These are phyloP conservation scores for Themeda triandra DNA, from an alignment of 176 grass and related monocot genomes.

Conservation along the genomic window DNA sequence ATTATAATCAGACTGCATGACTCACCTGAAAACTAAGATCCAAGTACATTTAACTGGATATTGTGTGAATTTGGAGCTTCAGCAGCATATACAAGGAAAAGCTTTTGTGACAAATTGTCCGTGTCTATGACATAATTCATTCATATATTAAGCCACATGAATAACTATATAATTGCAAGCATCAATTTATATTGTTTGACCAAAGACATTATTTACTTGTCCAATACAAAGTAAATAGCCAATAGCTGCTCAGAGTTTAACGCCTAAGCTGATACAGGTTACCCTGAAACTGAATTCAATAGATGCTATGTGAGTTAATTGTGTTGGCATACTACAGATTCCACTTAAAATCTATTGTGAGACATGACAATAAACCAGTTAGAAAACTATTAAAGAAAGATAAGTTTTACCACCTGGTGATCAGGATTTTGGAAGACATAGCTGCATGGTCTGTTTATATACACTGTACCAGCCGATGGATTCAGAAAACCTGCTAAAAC, in stretches of 20 bases:
- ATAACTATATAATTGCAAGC: conserved; percentile 12
- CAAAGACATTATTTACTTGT: conserved; percentile 43
- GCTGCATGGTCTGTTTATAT: conserved; percentile 67
- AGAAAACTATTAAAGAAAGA: too few relatives aligned
- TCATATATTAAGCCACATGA: too few relatives aligned
- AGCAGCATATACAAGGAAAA: too few relatives aligned
- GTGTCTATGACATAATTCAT: too few relatives aligned
- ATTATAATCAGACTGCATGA: too few relatives aligned
- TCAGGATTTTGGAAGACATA: conserved; percentile 99
- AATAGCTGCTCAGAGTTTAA: conserved; percentile 45
- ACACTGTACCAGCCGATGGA: conserved; percentile 51
- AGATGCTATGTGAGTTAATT: background rate
- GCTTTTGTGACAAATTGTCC: too few relatives aligned
- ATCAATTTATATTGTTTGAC: conserved; percentile 39
- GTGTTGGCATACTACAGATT: background rate
- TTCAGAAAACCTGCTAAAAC: conserved; percentile 82
- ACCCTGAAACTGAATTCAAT: conserved; percentile 22
- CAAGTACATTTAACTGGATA: too few relatives aligned
- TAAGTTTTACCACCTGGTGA: conserved; percentile 50
- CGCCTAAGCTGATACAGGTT: conserved; percentile 32
- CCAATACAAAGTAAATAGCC: conserved; percentile 45
- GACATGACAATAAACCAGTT: too few relatives aligned
- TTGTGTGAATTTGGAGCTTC: too few relatives aligned
- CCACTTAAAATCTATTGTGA: too few relatives aligned
- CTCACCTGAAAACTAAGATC: too few relatives aligned